Conservation (phyloP, 441 rosid genomes). For the Adansonia rubrostipa region DNA sequence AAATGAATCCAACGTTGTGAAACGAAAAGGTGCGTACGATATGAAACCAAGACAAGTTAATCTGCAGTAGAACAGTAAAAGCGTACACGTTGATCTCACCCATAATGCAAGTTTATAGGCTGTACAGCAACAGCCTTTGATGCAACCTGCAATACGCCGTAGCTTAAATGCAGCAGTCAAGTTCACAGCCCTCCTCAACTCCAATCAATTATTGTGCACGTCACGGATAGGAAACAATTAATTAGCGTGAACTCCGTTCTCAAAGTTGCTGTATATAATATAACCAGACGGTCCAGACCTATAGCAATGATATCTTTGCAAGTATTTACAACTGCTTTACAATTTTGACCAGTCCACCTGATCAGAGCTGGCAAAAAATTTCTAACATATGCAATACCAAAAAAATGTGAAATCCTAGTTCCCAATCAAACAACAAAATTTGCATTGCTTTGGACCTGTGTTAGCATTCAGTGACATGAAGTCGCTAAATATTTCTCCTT, state of each 20-base stretch:
- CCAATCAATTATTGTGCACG: neutral
- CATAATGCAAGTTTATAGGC: neutral
- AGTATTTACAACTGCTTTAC: conserved; percentile 15
- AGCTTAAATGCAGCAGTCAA: neutral
- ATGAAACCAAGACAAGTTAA: neutral
- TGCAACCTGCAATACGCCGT: neutral
- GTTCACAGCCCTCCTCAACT: neutral
- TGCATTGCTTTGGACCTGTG: conserved; percentile 17
- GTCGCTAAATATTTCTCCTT: conserved; percentile 63
- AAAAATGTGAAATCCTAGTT: conserved; percentile 3
- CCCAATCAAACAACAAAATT: conserved; percentile 12
- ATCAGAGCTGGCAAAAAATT: conserved; percentile 11
- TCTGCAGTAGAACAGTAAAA: neutral
- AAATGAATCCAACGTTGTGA: too few relatives aligned
- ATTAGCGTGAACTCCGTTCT: neutral
- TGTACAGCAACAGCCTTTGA: neutral
- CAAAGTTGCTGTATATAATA: neutral
- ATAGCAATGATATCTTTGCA: conserved; percentile 13
- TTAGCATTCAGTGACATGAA: conserved; percentile 30
- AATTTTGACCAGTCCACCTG: conserved; percentile 12
- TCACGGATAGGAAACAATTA: neutral
- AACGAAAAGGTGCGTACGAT: neutral
- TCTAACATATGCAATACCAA: neutral
- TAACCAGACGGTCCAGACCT: neutral
- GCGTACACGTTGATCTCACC: neutral